These are phyloP conservation scores for Plasmopara muralis DNA, from an alignment of 352 stramenopile genomes.

Conservation along the genomic window DNA sequence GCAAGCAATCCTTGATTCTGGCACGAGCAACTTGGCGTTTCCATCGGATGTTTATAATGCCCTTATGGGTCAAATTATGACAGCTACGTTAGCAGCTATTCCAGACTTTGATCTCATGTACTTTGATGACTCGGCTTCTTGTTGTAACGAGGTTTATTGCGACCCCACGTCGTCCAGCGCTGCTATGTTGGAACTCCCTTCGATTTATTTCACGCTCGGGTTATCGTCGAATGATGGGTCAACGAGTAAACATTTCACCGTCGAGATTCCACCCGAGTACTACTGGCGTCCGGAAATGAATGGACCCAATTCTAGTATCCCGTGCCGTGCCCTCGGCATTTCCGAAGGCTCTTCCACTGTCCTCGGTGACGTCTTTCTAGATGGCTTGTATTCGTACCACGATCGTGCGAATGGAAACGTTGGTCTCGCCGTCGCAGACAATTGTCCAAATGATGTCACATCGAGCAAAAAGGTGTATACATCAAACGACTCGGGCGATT, in stretches of 20 bases:
- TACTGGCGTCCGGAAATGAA: slow-evolving; percentile 82
- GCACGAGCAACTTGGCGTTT: slow-evolving; percentile 78
- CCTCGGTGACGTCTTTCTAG: slow-evolving; percentile 82
- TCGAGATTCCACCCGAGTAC: slow-evolving; percentile 78
- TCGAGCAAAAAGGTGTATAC: slow-evolving; percentile 70
- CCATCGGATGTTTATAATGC: slow-evolving; percentile 69
- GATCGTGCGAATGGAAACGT: slow-evolving; percentile 56
- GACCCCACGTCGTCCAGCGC: slow-evolving; percentile 47
- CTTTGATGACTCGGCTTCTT: slow-evolving; percentile 63
- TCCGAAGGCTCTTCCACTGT: slow-evolving; percentile 61
- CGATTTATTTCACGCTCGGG: slow-evolving; percentile 72
- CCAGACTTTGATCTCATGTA: slow-evolving; percentile 62
- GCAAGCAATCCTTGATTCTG: slow-evolving; percentile 75
- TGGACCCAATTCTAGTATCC: slow-evolving; percentile 37
- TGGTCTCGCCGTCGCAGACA: slow-evolving; percentile 62
- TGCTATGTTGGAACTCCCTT: slow-evolving; percentile 53
- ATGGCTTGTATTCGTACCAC: slow-evolving; percentile 73
- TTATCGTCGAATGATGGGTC: slow-evolving; percentile 39
- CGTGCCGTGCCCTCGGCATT: slow-evolving; percentile 73
- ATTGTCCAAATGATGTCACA: slow-evolving; percentile 68
- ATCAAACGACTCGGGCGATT: slow-evolving; percentile 37
- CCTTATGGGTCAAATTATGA: slow-evolving; percentile 59
- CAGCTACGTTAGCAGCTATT: slow-evolving; percentile 45
- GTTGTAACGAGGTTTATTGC: slow-evolving; percentile 64
- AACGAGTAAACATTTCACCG: slow-evolving; percentile 63